Conservation (phyloP, 2,329 filamentous ascomycete genomes). For the Chaetomiaceae sp. region DNA sequence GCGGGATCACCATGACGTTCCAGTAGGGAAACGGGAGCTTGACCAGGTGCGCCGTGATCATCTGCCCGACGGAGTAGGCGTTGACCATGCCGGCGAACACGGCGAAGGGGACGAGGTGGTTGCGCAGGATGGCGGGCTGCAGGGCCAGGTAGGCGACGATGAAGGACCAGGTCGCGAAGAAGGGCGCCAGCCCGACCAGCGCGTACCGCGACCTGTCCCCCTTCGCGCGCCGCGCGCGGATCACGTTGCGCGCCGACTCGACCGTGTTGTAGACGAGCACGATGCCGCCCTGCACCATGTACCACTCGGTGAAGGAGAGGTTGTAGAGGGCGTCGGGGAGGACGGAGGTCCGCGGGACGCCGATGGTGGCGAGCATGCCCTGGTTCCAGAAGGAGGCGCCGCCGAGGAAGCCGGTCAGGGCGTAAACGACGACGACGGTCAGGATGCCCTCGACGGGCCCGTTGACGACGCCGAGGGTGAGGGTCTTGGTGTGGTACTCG, state of each 20-base stretch:
- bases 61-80: constrained; percentile 90
- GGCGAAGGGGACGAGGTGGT: constrained; percentile 83
- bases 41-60: constrained; percentile 91
- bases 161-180: constrained; percentile 72
- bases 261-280: constrained; percentile 83
- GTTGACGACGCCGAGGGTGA: constrained; percentile 87
- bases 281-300: constrained; percentile 77
- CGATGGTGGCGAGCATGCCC: constrained; percentile 67
- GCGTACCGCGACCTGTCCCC: constrained; percentile 69
- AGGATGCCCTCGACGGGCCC: constrained; percentile 94
- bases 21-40: constrained; percentile 84
- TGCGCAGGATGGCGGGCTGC: constrained; percentile 75
- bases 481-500: constrained; percentile 95
- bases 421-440: constrained; percentile 76
- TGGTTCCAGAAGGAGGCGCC: constrained; percentile 92
- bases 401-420: constrained; percentile 76
- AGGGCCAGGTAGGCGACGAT: constrained; percentile 76
- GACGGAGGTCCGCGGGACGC: constrained; percentile 57
- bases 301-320: constrained; percentile 86
- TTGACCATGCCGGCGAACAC: constrained; percentile 88
- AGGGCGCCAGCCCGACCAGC: constrained; percentile 77
- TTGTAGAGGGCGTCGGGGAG: constrained; percentile 71
- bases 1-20: constrained; percentile 76
- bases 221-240: constrained; percentile 70
- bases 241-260: constrained; percentile 76